Evolutionary conservation across 2,329 filamentous ascomycete species (phyloP), one percentile per base, ranked within the genome.

Genomic region (Huntiella decipiens): DNA sequence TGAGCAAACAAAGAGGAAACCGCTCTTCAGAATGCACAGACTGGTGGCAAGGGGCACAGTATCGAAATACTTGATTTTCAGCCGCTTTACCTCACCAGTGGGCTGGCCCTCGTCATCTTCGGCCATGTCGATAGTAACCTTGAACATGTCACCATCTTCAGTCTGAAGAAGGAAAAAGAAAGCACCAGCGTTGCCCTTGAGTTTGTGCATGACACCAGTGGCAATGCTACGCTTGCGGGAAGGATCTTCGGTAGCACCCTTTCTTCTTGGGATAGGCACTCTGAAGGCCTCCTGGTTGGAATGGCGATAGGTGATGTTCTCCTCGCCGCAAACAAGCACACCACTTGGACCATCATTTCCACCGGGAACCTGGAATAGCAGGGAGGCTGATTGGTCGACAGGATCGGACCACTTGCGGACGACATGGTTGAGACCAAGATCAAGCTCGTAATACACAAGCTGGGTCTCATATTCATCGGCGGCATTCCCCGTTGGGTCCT

Each of bases 1-100:
- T 56, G 83, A 84, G 5, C 86, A 85, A 45, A 88, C 81, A 56
- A 91, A 98, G 8, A 98, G 71, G 57, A 94, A 98, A 22, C 91
- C 92, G 53, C 86, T 94, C 63, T 94, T 94, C 53, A 98, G 63
- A 53, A 98, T 94, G 59, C 86, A 85, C 38, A 99, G 71, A 57
- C 75, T 92, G 0, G 82, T 79, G 0, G 87, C 85, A 34, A 93
- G 70, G 0, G 92, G 88, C 3, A 95, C 82, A 0, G 91, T 98
- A 56, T 98, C 91, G 55, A 96, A 98, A 61, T 96, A 98, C 60
- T 95, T 95, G 63, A 99, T 83, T 60, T 85, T 91, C 48, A 98
- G 66, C 49, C 78, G 72, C 55, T 74, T 74, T 2, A 96, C 87
- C 56, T 91, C 83, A 28, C 82, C 81, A 1, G 82, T 88, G 1